Percentiles rank a stretch among this genome's conserved stretches.
Conservation (phyloP, 352 stramenopile genomes). For the Phytophthora citricola region DNA sequence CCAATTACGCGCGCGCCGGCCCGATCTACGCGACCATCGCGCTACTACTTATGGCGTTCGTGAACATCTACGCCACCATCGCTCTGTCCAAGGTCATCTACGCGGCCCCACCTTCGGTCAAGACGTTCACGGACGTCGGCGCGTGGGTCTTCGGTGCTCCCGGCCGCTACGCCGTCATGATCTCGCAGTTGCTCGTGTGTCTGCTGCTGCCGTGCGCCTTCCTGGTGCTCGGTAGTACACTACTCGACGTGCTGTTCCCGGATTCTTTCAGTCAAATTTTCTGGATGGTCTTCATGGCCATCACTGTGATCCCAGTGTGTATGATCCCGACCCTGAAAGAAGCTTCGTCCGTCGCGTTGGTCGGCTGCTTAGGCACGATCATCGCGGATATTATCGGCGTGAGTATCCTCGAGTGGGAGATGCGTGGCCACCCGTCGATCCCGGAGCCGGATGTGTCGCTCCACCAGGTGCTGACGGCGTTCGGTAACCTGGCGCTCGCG, state of each 20-base stretch:
- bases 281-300: constrained; percentile 49
- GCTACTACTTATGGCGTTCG: constrained; percentile 67
- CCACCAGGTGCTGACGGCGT: constrained; percentile 38
- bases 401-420: constrained; percentile 37
- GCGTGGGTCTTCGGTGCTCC: constrained; percentile 48
- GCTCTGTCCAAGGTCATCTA: constrained; percentile 49
- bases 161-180: constrained; percentile 49
- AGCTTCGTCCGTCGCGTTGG: constrained; percentile 24
- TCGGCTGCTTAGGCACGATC: constrained; percentile 43
- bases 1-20: constrained; percentile 65
- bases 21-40: constrained; percentile 52
- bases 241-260: constrained; percentile 60
- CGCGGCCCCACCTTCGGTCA: constrained; percentile 41
- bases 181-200: constrained; percentile 54
- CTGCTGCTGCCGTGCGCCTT: constrained; percentile 58
- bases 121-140: constrained; percentile 56
- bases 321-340: constrained; percentile 47
- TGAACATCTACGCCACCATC: constrained; percentile 68
- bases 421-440: constrained; percentile 42
- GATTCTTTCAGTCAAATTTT: constrained; percentile 50
- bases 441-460: constrained; percentile 34
- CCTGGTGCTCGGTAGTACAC: constrained; percentile 54
- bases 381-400: constrained; percentile 41
- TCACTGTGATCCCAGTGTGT: constrained; percentile 40
- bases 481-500: constrained; percentile 41